phyloP scores from a whole-genome alignment of 495 filamentous ascomycete species.

The Xylaria acuta region DNA sequence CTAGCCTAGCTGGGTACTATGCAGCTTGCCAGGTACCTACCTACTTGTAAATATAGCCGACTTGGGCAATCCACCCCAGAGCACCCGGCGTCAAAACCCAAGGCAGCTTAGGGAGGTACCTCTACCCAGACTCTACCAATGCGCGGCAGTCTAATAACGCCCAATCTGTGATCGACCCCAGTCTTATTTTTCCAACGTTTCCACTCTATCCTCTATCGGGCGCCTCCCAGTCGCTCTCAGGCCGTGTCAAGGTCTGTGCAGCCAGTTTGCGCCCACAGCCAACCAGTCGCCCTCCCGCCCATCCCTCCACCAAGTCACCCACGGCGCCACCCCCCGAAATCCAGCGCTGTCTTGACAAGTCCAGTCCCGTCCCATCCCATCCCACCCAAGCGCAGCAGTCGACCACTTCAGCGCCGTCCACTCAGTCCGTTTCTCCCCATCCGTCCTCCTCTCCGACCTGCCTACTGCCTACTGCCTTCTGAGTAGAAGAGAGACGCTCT shows the following conservation, averaged over 20 bases:
- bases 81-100: background rate
- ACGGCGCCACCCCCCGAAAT: slow-evolving; percentile 15
- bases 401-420: slow-evolving; percentile 5
- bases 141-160: slow-evolving; percentile 13
- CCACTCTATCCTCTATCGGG: slow-evolving; percentile 12
- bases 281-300: slow-evolving; percentile 22
- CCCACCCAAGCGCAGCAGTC: slow-evolving; percentile 17
- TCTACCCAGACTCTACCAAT: background rate
- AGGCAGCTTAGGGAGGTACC: background rate
- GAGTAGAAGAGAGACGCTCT: slow-evolving; percentile 16
- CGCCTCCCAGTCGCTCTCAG: slow-evolving; percentile 12
- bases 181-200: slow-evolving; percentile 18
- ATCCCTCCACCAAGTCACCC: slow-evolving; percentile 20
- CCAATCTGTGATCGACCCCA: slow-evolving; percentile 20
- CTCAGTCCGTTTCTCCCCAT: slow-evolving; percentile 16
- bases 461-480: slow-evolving; percentile 12
- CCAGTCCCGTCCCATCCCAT: slow-evolving; percentile 22
- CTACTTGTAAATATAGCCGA: too few species aligned
- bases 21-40: too few species aligned
- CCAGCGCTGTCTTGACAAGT: slow-evolving; percentile 11
- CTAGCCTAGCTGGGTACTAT: too few species aligned
- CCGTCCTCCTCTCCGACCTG: slow-evolving; percentile 13
- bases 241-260: slow-evolving; percentile 19
- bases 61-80: background rate
- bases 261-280: slow-evolving; percentile 14